Conservation (phyloP, 768 basidiomycete genomes). For the Podaxis sp. region DNA sequence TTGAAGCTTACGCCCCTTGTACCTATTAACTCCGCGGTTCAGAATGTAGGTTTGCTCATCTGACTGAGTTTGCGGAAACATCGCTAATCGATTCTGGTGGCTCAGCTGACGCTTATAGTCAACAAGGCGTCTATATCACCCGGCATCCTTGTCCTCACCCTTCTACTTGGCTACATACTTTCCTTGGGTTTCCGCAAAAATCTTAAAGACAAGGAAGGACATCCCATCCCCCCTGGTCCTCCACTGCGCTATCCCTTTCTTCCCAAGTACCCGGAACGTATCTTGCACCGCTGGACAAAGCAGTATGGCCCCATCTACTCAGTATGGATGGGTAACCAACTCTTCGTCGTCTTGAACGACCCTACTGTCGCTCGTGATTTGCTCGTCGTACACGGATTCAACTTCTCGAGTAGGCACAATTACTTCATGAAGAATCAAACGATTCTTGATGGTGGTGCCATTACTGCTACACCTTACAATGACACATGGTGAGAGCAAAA, state of each 20-base stretch:
- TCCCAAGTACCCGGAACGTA: constrained; percentile 27
- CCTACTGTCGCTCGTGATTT: constrained; percentile 29
- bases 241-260: constrained; percentile 25
- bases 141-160: too few species aligned
- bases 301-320: constrained; percentile 29
- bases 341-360: constrained; percentile 32
- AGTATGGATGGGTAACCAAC: constrained; percentile 33
- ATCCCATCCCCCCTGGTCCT: too few species aligned
- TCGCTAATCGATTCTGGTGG: too few species aligned
- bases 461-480: constrained; percentile 28
- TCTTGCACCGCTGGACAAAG: constrained; percentile 29
- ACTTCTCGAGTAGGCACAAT: constrained; percentile 28
- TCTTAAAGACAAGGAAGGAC: too few species aligned
- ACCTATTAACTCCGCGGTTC: too few species aligned
- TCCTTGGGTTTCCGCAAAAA: too few species aligned
- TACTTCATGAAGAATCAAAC: constrained; percentile 33
- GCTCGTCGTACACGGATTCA: constrained; percentile 29
- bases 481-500: constrained; percentile 24
- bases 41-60: too few species aligned
- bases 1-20: too few species aligned
- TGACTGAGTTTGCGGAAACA: too few species aligned
- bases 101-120: too few species aligned
- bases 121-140: too few species aligned
- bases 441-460: constrained; percentile 27
- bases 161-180: too few species aligned